Conservation (phyloP, 1,284 basidiomycete genomes). For the Neonothopanus nambi region DNA sequence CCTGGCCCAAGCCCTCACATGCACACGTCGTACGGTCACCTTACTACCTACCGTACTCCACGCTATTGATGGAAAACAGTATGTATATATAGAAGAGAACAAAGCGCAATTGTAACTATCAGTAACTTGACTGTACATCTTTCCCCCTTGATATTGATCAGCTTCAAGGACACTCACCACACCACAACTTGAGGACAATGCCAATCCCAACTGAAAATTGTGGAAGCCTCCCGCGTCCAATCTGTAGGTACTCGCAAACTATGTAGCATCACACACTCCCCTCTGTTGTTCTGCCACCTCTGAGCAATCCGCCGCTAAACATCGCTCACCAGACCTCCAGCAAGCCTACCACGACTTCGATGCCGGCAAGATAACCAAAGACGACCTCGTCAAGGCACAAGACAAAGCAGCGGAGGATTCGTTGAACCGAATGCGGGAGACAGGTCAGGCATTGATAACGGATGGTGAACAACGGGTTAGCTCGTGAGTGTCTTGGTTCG, state of each 20-base stretch:
- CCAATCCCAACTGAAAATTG: slow-evolving; percentile 10
- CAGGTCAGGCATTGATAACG: slow-evolving; percentile 6
- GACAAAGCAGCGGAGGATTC: slow-evolving; percentile 12
- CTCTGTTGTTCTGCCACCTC: no score
- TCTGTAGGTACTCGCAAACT: background rate
- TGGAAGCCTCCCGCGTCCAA: slow-evolving; percentile 10
- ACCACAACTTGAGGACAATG: background rate
- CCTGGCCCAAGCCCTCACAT: no score
- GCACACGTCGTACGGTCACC: no score
- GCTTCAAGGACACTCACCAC: no score
- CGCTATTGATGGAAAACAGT: no score
- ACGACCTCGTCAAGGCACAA: slow-evolving; percentile 7
- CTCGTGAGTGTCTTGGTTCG: slow-evolving; percentile 2
- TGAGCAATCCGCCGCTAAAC: no score
- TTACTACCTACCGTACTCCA: no score
- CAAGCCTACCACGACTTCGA: slow-evolving; percentile 7
- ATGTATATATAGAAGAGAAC: no score
- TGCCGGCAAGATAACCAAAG: slow-evolving; percentile 5
- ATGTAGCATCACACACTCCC: no score
- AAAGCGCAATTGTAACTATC: no score
- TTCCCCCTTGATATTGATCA: no score
- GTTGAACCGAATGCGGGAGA: slow-evolving; percentile 4
- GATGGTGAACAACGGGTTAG: slow-evolving; percentile 10
- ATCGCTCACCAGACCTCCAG: slow-evolving; percentile 3
- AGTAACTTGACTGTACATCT: no score